Evolutionary conservation across 2,329 filamentous ascomycete genomes (phyloP), one percentile per base, ranked within the genome.

Genomic region (Periglandula ipomoeae): DNA sequence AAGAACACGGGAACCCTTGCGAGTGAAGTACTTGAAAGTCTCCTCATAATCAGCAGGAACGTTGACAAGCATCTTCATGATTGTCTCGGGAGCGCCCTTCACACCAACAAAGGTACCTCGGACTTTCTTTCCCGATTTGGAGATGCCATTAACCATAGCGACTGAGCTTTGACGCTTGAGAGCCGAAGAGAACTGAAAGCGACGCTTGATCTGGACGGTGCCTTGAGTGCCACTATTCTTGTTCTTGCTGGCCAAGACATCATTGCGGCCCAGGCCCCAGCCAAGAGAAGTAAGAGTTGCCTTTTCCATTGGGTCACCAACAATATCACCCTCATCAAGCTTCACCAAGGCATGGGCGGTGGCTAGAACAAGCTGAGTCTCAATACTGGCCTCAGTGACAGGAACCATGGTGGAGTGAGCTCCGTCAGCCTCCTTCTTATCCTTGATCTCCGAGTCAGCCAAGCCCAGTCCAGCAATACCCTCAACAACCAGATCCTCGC

Each of bases 271-370:
- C n/a, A 98, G 77, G 49, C 78, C 83, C 93, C 93, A 98, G 47
- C 91, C 90, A 10, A 98, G 82, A 49, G 91, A 89, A 44, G 78
- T 74, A 24, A 98, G 73, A 1, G 93, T 97, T 40, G 93, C 93
- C 70, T 97, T 97, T 64, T 98, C 93, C 93, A 98, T 98, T 2
- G 93, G 93, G 62, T 98, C 93, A 60, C 93, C 93, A 40, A 98
- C 93, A 57, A 97, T 85, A 11, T 98, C 93, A 19, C 93, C 93
- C 65, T 98, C 93, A 56, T 98, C 93, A 15, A 98, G 78, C 64
- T 91, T 96, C 44, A 98, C 94, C 24, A 98, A 75, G 38, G 93
- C 93, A 64, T 98, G 93, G 2, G 93, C 93, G 11, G 90, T 95
- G 38, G 93, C 91, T 47, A 98, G 81, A 47, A 97, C 93, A 49